These are phyloP conservation scores for Ilyonectria destructans DNA, from an alignment of 2,329 filamentous ascomycete species.

Conservation along the genomic window DNA sequence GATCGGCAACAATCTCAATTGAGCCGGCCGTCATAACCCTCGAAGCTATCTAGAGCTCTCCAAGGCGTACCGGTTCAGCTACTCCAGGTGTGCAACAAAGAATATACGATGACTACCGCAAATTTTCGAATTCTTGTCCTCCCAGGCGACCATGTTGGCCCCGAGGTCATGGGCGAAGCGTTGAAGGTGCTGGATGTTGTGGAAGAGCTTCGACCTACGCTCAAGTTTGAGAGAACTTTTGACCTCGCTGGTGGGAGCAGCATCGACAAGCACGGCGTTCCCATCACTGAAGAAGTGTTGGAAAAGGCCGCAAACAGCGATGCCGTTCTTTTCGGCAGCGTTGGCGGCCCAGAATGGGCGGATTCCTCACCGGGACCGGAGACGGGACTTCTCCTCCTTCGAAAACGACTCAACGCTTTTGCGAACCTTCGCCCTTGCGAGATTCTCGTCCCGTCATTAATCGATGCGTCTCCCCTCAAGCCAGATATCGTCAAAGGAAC, in stretches of 20 bases:
- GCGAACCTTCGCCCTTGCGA: slow-evolving; percentile 67
- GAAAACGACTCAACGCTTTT: slow-evolving; percentile 62
- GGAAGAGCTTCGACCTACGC: slow-evolving; percentile 49
- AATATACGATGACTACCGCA: slow-evolving; percentile 21
- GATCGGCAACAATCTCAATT: not conserved
- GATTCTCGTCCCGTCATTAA: slow-evolving; percentile 60
- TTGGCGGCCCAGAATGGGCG: slow-evolving; percentile 66
- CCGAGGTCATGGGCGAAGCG: slow-evolving; percentile 64
- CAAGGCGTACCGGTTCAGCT: not conserved
- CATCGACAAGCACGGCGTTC: slow-evolving; percentile 62
- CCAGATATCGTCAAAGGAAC: slow-evolving; percentile 61
- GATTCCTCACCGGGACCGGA: slow-evolving; percentile 60
- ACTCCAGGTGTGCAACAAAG: not conserved
- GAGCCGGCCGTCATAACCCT: slow-evolving; percentile 1
- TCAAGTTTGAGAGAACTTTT: slow-evolving; percentile 50
- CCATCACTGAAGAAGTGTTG: slow-evolving; percentile 61
- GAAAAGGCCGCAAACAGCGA: slow-evolving; percentile 59
- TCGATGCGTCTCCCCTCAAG: slow-evolving; percentile 62
- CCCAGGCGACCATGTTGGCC: slow-evolving; percentile 64
- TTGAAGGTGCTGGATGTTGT: slow-evolving; percentile 63
- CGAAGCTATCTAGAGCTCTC: slow-evolving; percentile 4
- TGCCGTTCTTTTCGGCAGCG: slow-evolving; percentile 64
- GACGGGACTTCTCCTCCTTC: slow-evolving; percentile 60
- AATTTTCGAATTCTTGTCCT: slow-evolving; percentile 59
- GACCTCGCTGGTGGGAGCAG: slow-evolving; percentile 56